These are phyloP conservation scores for Maudiozyma bulderi DNA, from an alignment of 805 yeast genomes.

Conservation along the genomic window DNA sequence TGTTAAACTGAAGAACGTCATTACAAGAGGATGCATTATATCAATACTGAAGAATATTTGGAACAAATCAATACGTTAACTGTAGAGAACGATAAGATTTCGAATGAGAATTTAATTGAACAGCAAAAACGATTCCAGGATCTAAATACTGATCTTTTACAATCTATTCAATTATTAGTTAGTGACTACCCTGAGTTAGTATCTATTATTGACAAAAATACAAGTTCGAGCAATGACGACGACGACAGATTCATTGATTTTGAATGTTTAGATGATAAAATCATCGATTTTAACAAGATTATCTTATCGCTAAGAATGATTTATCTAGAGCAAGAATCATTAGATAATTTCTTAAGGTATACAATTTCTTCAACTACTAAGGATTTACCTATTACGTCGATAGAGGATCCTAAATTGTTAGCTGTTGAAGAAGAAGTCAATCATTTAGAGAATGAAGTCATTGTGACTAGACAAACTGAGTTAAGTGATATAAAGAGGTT, in stretches of 20 bases:
- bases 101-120: slow-evolving; percentile 1
- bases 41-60: background rate
- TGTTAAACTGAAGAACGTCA: no score
- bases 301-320: slow-evolving; percentile 16
- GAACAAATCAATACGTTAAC: background rate
- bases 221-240: background rate
- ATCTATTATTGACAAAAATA: background rate
- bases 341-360: slow-evolving; percentile 25
- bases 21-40: slow-evolving; percentile 1
- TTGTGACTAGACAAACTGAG: slow-evolving; percentile 11
- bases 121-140: slow-evolving; percentile 1
- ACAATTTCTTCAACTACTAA: slow-evolving; percentile 18
- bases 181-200: slow-evolving; percentile 1
- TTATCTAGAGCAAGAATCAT: slow-evolving; percentile 26
- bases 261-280: slow-evolving; percentile 8
- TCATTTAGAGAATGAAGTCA: slow-evolving; percentile 11
- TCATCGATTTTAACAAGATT: slow-evolving; percentile 16
- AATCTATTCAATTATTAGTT: slow-evolving; percentile 1
- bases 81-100: background rate
- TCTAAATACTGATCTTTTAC: slow-evolving; percentile 1
- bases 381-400: slow-evolving; percentile 12
- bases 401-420: slow-evolving; percentile 17
- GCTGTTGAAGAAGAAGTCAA: slow-evolving; percentile 15
- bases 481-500: slow-evolving; percentile 14
- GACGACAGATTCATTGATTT: slow-evolving; percentile 10